A percentile compares a stretch with the other conserved stretches of the same genome.
These are phyloP conservation scores for Backusella tarrabulga DNA, from an alignment of 192 early-diverging fungal species.

Conservation along the genomic window DNA sequence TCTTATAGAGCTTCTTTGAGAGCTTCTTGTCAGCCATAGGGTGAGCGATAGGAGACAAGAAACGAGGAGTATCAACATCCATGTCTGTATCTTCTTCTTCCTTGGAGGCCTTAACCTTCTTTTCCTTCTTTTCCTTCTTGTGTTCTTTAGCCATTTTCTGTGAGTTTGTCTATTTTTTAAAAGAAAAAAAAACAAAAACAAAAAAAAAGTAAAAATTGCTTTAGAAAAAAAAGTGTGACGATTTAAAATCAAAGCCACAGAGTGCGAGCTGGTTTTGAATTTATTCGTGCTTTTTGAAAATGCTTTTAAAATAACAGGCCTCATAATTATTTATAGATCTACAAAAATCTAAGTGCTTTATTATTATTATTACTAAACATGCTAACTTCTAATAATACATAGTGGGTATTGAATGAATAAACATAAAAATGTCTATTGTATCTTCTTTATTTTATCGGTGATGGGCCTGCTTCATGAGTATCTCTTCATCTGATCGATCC, in stretches of 20 bases:
- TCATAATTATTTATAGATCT: too few relatives aligned
- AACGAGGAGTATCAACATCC: slow-evolving; percentile 49
- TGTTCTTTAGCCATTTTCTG: slow-evolving; percentile 42
- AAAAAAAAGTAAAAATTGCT: slow-evolving; percentile 3
- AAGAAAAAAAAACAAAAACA: neutral
- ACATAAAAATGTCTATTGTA: neutral
- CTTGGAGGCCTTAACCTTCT: slow-evolving; percentile 41
- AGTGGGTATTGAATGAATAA: too few relatives aligned
- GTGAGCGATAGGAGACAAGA: slow-evolving; percentile 69
- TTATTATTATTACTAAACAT: too few relatives aligned
- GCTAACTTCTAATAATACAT: too few relatives aligned
- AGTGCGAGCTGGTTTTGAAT: neutral
- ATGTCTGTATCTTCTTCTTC: slow-evolving; percentile 48
- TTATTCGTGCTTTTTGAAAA: neutral
- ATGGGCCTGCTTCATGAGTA: neutral
- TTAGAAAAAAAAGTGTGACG: slow-evolving; percentile 6
- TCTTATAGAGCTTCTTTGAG: slow-evolving; percentile 83
- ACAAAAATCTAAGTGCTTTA: too few relatives aligned
- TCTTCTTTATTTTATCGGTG: neutral
- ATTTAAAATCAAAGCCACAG: neutral
- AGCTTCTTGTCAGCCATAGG: slow-evolving; percentile 84
- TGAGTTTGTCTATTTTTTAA: neutral
- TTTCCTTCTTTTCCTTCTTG: slow-evolving; percentile 58
- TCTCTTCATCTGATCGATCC: neutral
- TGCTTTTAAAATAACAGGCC: too few relatives aligned